phyloP scores from a whole-genome alignment of 805 yeast species.

The Saturnispora serradocipensis region DNA sequence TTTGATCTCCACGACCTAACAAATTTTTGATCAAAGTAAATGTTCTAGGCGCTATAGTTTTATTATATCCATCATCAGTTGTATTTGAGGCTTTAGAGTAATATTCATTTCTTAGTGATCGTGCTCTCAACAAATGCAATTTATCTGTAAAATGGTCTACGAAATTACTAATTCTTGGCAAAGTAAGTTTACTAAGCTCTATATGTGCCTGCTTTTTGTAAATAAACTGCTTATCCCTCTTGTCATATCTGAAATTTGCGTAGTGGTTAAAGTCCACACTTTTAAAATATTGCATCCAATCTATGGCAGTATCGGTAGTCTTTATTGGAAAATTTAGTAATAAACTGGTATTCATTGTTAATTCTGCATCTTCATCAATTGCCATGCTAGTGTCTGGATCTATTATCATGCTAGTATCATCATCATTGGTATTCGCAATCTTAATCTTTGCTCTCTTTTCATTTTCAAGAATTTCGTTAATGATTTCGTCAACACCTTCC shows the following conservation, averaged over 20 bases:
- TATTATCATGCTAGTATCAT: constrained; percentile 10
- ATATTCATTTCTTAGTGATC: constrained; percentile 62
- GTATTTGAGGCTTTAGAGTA: constrained; percentile 6
- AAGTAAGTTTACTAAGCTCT: not conserved
- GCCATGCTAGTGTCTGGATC: constrained; percentile 8
- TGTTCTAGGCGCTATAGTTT: constrained; percentile 14
- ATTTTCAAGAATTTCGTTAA: constrained; percentile 39
- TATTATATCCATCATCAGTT: constrained; percentile 3
- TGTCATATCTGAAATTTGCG: constrained; percentile 56
- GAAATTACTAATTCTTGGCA: constrained; percentile 22
- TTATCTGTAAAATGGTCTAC: constrained; percentile 42
- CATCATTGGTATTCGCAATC: constrained; percentile 6
- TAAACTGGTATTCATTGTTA: constrained; percentile 6
- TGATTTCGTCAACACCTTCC: constrained; percentile 51
- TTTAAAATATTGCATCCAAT: constrained; percentile 69
- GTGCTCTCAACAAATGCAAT: constrained; percentile 55
- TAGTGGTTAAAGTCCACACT: constrained; percentile 56
- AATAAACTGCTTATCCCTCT: constrained; percentile 51
- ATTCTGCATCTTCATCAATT: constrained; percentile 7
- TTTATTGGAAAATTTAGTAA: constrained; percentile 1
- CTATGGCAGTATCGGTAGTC: constrained; percentile 22
- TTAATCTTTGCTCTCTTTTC: constrained; percentile 8
- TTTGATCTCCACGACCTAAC: constrained; percentile 72
- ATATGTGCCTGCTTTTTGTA: constrained; percentile 14
- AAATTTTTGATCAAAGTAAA: constrained; percentile 75